Conservation (phyloP, 2,329 filamentous ascomycete species). For the Clonostachys chloroleuca region DNA sequence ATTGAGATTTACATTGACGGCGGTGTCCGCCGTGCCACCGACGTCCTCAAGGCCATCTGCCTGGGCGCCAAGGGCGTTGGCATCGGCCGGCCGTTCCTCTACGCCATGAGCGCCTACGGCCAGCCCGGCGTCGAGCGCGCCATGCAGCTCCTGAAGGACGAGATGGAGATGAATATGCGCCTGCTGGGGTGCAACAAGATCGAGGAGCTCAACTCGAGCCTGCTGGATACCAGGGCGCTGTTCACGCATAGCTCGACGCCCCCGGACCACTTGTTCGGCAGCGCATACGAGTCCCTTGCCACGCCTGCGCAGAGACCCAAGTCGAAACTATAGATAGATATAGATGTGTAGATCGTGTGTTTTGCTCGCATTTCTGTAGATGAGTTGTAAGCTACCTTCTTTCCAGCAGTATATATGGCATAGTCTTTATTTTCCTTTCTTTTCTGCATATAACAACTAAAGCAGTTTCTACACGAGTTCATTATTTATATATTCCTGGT, state of each 20-base stretch:
- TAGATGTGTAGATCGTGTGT: constrained; percentile 7
- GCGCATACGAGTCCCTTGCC: constrained; percentile 50
- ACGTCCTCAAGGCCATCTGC: constrained; percentile 93
- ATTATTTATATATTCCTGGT: background rate
- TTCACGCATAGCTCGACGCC: constrained; percentile 45
- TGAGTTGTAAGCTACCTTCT: background rate
- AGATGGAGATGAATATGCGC: constrained; percentile 99
- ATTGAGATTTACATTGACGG: constrained; percentile 92
- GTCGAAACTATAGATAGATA: constrained; percentile 40
- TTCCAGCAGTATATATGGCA: background rate
- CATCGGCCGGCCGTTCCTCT: constrained; percentile 91
- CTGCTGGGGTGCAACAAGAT: constrained; percentile 76
- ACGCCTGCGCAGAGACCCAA: constrained; percentile 46
- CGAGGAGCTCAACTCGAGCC: constrained; percentile 71
- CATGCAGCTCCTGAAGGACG: constrained; percentile 89
- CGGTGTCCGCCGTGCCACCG: constrained; percentile 82
- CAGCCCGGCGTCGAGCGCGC: constrained; percentile 82
- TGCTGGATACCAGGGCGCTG: constrained; percentile 76
- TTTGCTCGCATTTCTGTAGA: background rate
- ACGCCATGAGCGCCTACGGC: constrained; percentile 93
- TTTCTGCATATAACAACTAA: background rate
- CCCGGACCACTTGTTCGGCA: constrained; percentile 37
- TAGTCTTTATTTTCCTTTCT: background rate
- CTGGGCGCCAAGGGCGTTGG: constrained; percentile 89
- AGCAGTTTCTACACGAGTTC: background rate